Percentiles rank a stretch among this genome's conserved stretches.
These are phyloP conservation scores for Alternaria tenuissima DNA, from an alignment of 2,329 filamentous ascomycete species.

Conservation along the genomic window DNA sequence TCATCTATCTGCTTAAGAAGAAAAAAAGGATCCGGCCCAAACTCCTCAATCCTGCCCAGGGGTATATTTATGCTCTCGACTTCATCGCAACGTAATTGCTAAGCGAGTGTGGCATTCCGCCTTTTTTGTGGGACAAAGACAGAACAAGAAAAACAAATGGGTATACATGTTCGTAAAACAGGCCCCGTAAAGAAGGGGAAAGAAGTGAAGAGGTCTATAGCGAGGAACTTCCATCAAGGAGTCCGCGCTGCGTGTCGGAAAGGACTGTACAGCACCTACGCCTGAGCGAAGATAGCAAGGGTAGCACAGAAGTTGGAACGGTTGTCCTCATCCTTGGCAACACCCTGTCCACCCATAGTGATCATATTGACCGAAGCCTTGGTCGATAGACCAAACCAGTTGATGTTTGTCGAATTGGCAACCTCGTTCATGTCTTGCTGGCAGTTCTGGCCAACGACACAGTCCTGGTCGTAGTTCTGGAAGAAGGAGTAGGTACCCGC, in stretches of 20 bases:
- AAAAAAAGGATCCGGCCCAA: slow-evolving; percentile 7
- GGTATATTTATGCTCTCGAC: slow-evolving; percentile 23
- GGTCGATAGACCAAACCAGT: slow-evolving; percentile 58
- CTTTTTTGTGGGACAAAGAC: slow-evolving; percentile 21
- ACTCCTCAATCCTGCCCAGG: slow-evolving; percentile 15
- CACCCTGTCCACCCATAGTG: slow-evolving; percentile 47
- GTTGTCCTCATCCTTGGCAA: slow-evolving; percentile 55
- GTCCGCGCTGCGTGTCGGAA: background rate
- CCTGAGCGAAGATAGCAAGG: slow-evolving; percentile 50
- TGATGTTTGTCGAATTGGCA: slow-evolving; percentile 53
- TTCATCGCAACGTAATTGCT: slow-evolving; percentile 9
- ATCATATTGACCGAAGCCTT: slow-evolving; percentile 62
- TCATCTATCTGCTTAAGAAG: background rate
- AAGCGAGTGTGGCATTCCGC: slow-evolving; percentile 23
- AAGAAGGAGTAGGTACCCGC: slow-evolving; percentile 67
- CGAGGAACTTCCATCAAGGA: slow-evolving; percentile 20
- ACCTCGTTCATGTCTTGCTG: slow-evolving; percentile 61
- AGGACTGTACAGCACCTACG: slow-evolving; percentile 11
- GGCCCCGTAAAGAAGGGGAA: slow-evolving; percentile 17
- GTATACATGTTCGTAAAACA: slow-evolving; percentile 31
- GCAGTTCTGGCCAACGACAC: slow-evolving; percentile 58
- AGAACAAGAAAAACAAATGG: slow-evolving; percentile 14
- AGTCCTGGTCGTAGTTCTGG: slow-evolving; percentile 63
- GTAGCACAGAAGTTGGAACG: slow-evolving; percentile 60
- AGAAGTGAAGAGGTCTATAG: slow-evolving; percentile 28